phyloP scores from a whole-genome alignment of 2,329 filamentous ascomycete species.

The Diaporthe sp. region DNA sequence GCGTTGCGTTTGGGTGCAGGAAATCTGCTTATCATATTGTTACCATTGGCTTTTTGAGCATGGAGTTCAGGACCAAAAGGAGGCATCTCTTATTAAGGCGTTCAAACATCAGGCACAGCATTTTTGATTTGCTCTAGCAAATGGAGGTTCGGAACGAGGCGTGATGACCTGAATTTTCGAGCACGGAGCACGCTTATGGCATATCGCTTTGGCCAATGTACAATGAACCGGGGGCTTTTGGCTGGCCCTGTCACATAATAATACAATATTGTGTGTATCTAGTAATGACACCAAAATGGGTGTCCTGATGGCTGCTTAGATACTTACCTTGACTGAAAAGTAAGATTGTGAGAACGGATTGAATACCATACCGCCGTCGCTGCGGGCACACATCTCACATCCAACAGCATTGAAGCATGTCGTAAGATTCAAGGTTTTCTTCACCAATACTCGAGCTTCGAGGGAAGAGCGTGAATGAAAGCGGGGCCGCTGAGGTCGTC shows the following conservation, averaged over 20 bases:
- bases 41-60: constrained; percentile 28
- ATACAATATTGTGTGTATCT: constrained; percentile 15
- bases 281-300: background rate
- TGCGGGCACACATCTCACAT: background rate
- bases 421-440: background rate
- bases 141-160: background rate
- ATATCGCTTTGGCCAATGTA: constrained; percentile 2
- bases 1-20: constrained; percentile 23
- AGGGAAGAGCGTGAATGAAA: background rate
- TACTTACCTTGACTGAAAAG: background rate
- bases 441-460: background rate
- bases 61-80: constrained; percentile 35
- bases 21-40: background rate
- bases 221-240: constrained; percentile 8
- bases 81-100: background rate
- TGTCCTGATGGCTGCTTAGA: background rate
- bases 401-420: too few species aligned
- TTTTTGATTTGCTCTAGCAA: constrained; percentile 5
- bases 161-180: background rate
- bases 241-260: background rate
- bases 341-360: background rate
- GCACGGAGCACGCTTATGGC: background rate
- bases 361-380: background rate
- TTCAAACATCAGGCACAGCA: constrained; percentile 5
- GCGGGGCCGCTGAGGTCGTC: background rate